Evolutionary conservation across 2,329 filamentous ascomycete genomes (phyloP).

Genomic region (Hymenoscyphus fraxineus): DNA sequence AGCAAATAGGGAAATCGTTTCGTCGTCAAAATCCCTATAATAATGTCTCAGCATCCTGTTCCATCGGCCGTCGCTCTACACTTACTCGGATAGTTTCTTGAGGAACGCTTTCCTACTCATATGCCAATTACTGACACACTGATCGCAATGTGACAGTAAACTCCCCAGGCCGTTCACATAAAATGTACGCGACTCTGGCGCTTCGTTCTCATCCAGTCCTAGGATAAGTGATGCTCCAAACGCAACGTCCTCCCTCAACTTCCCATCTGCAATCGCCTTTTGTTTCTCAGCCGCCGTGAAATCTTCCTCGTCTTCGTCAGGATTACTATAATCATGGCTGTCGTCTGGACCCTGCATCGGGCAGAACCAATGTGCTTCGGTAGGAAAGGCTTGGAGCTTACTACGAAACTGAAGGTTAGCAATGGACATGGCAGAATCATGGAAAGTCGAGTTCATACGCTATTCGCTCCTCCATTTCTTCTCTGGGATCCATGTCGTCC

Average conservation of each 20-base stretch:
- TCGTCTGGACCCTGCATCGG: slow-evolving; percentile 62
- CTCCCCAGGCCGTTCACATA: slow-evolving; percentile 56
- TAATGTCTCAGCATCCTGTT: slow-evolving; percentile 13
- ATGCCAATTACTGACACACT: slow-evolving; percentile 72
- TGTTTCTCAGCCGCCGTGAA: slow-evolving; percentile 50
- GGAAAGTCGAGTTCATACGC: slow-evolving; percentile 22
- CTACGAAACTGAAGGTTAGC: slow-evolving; percentile 21
- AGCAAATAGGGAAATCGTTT: slow-evolving; percentile 49
- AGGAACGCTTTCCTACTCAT: slow-evolving; percentile 61
- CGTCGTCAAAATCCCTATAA: slow-evolving; percentile 41
- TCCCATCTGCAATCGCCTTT: slow-evolving; percentile 51
- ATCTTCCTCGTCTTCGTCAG: slow-evolving; percentile 43
- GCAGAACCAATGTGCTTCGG: slow-evolving; percentile 61
- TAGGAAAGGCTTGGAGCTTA: slow-evolving; percentile 32
- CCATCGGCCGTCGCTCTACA: slow-evolving; percentile 18
- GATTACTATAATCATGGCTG: slow-evolving; percentile 58
- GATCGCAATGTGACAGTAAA: slow-evolving; percentile 61
- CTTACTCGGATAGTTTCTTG: slow-evolving; percentile 58
- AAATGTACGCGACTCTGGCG: slow-evolving; percentile 54
- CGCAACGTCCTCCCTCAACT: slow-evolving; percentile 55
- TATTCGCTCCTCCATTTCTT: slow-evolving; percentile 32
- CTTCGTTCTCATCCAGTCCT: slow-evolving; percentile 59
- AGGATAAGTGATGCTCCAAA: slow-evolving; percentile 67
- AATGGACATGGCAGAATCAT: not conserved
- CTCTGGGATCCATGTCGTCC: slow-evolving; percentile 7